A percentile compares a stretch with the other conserved stretches of the same genome.
Evolutionary conservation across 495 filamentous ascomycete genomes (phyloP).

Genomic region (Trichoderma parareesei): DNA sequence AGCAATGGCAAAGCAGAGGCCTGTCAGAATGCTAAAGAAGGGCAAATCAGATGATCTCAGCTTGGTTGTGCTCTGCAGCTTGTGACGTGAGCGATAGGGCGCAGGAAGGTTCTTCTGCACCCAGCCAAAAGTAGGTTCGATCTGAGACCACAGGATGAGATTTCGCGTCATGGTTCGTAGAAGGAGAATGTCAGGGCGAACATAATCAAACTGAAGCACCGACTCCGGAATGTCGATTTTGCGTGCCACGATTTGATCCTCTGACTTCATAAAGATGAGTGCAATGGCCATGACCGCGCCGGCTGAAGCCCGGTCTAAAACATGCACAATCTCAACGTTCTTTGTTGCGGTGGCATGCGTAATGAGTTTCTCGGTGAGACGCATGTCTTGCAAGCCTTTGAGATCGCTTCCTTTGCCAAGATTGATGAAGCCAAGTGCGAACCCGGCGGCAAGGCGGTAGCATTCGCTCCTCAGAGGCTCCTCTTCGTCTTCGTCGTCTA

Average conservation of each 20-base stretch:
- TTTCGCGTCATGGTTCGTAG: conserved; percentile 85
- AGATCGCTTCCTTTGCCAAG: conserved; percentile 83
- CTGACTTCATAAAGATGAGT: conserved; percentile 97
- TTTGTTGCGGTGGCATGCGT: conserved; percentile 78
- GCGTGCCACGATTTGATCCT: conserved; percentile 76
- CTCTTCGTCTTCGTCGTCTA: conserved; percentile 57
- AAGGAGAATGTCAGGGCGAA: conserved; percentile 86
- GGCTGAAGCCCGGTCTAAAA: conserved; percentile 85
- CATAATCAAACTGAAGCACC: conserved; percentile 83
- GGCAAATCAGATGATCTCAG: conserved; percentile 74
- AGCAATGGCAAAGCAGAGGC: conserved; percentile 77
- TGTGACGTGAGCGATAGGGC: conserved; percentile 50
- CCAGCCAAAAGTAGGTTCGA: conserved; percentile 63
- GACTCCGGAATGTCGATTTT: conserved; percentile 93
- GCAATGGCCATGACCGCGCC: conserved; percentile 82
- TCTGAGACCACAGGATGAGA: conserved; percentile 87
- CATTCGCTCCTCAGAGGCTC: conserved; percentile 89
- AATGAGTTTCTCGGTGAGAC: conserved; percentile 78
- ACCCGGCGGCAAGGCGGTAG: conserved; percentile 88
- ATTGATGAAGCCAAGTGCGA: conserved; percentile 91
- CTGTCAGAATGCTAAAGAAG: conserved; percentile 85
- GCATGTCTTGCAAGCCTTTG: conserved; percentile 88
- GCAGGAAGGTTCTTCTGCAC: conserved; percentile 61
- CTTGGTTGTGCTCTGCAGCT: conserved; percentile 43
- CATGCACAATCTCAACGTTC: conserved; percentile 79